Evolutionary conservation across 2,329 filamentous ascomycete species (phyloP), one percentile per base, ranked within the genome.

Genomic region (Aspergillus amoenus): DNA sequence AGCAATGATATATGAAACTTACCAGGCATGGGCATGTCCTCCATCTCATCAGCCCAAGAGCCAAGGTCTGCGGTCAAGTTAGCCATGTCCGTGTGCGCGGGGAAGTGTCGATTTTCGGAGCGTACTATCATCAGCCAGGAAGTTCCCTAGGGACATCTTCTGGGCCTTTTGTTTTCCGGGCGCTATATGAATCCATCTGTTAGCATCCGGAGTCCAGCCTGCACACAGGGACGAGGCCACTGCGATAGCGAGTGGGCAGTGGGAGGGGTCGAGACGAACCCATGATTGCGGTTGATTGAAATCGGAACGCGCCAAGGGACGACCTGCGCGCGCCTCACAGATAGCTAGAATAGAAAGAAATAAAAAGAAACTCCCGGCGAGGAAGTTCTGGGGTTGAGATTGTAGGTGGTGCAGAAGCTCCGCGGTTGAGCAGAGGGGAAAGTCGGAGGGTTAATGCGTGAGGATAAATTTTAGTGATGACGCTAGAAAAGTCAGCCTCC

Each of bases 41-140:
- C 94, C 81, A 99, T 96, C 76, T 99, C 94, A 80, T 99, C 95
- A 70, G 94, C 94, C 94, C 94, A 99, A 68, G 94, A 97, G 73
- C 93, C 92, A 73, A 88, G 83, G 70, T 84, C 87, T 89, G 70
- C 61, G 63, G 62, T 18, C 21, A 21, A 32, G 61, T 71, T 60
- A 73, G 73, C 63, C 68, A 61, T 63, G 62, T 60, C 58, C 58
- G 56, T 53, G 40, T 48, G 47, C 52, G 59, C 57, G 59, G 59
- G 56, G 62, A 42, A 54, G 45, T 48, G 39, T 51, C 39, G 48
- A 40, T 21, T 37, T 34, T 34, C 55, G 50, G 46, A 61, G 82
- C 91, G 79, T 84, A 97, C 93, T 88, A 78, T 91, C 85, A 78
- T 97, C 91, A 74, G 84, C 84, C 83, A 99, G 85, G 85, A 99